Percentiles rank a stretch among this genome's conserved stretches.
Conservation (phyloP, 345 rosid genomes). For the Psidium friedrichsthalianum region DNA sequence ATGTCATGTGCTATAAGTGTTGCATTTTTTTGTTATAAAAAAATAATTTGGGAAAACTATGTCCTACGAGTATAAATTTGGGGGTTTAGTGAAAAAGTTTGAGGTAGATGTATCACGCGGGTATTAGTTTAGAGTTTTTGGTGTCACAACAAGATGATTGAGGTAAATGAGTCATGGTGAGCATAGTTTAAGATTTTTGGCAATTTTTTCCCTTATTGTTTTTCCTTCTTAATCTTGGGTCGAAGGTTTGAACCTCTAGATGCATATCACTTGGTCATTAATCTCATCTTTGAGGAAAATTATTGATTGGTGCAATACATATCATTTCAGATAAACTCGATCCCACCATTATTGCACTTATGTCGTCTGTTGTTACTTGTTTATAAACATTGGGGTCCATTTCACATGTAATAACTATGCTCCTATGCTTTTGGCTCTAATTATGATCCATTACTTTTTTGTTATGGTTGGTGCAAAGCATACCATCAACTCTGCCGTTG, state of each 20-base stretch:
- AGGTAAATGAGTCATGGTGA: no score
- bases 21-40: no score
- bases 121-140: no score
- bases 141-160: no score
- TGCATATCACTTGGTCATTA: background rate
- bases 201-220: no score
- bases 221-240: background rate
- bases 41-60: no score
- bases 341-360: background rate
- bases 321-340: background rate
- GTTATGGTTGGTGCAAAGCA: background rate
- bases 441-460: background rate
- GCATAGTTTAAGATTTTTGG: no score
- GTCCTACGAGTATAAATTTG: no score
- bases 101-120: no score
- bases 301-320: background rate
- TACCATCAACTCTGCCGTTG: background rate
- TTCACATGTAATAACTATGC: background rate
- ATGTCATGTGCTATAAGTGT: no score
- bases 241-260: background rate
- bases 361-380: accelerated
- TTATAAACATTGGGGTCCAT: background rate
- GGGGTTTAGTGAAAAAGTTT: no score
- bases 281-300: background rate
- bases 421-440: background rate